Conservation (phyloP, 768 basidiomycete genomes). For the Lenzites betulinus region DNA sequence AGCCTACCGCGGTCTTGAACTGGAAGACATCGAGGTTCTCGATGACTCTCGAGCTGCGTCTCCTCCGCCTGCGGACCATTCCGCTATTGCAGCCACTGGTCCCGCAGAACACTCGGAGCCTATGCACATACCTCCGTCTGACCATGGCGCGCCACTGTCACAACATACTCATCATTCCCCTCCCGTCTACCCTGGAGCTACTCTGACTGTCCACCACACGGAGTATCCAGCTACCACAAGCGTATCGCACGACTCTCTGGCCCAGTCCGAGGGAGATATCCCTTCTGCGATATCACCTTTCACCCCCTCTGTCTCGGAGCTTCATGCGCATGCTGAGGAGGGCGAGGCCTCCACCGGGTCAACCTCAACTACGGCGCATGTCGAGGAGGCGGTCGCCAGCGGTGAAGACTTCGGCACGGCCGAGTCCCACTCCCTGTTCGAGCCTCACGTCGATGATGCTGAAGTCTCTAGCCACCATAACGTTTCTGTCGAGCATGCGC, state of each 20-base stretch:
- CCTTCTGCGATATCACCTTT: too few species aligned
- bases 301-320: not conserved
- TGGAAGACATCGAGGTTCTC: conserved; percentile 51
- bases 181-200: not conserved
- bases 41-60: conserved; percentile 41
- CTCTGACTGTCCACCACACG: not conserved
- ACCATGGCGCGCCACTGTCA: not conserved
- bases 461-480: too few species aligned
- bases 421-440: not conserved
- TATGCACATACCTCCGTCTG: conserved; percentile 6
- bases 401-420: not conserved
- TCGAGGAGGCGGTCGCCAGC: not conserved
- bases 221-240: not conserved
- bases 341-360: not conserved
- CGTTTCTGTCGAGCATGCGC: not conserved
- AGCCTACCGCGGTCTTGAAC: conserved; percentile 36
- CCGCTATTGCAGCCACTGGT: conserved; percentile 62
- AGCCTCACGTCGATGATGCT: not conserved
- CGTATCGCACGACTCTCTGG: not conserved
- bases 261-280: too few species aligned
- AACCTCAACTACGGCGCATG: not conserved
- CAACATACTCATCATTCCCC: not conserved
- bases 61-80: conserved; percentile 22
- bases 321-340: not conserved
- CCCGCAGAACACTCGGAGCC: conserved; percentile 23